These are phyloP conservation scores for Cubamyces lactineus DNA, from an alignment of 768 basidiomycete species.

Conservation along the genomic window DNA sequence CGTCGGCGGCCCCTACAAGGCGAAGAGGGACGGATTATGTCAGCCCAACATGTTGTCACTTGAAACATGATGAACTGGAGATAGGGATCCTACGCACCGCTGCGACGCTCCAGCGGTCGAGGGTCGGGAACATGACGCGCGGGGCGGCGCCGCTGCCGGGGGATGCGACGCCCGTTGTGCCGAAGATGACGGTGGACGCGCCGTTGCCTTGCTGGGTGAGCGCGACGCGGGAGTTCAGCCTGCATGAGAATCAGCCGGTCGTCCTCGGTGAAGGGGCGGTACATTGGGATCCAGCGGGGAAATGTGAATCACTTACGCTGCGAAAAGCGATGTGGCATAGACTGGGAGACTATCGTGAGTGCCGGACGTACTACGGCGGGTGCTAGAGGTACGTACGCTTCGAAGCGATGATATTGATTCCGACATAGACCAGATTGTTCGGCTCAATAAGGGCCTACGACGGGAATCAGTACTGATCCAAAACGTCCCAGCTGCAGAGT, in stretches of 20 bases:
- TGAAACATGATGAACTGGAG: neutral
- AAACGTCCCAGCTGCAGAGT: neutral
- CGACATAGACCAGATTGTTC: conserved; percentile 14
- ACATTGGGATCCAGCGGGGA: neutral
- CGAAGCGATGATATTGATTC: conserved; percentile 1
- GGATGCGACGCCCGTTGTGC: neutral
- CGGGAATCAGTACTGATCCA: neutral
- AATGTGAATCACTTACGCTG: neutral
- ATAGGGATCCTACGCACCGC: neutral
- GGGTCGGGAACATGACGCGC: neutral
- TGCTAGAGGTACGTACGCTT: neutral
- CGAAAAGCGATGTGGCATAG: neutral
- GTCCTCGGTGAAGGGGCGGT: no score
- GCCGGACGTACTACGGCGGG: neutral
- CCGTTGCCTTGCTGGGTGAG: neutral
- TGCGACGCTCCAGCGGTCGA: neutral
- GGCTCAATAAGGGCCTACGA: conserved; percentile 3
- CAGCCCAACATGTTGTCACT: neutral
- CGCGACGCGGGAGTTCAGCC: neutral
- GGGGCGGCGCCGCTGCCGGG: neutral
- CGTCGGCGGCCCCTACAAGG: neutral
- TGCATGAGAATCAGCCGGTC: neutral
- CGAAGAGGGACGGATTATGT: no score
- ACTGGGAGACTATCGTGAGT: neutral
- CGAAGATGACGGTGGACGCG: conserved; percentile 1